Evolutionary conservation across 805 yeast genomes (phyloP), one percentile per base, ranked within the genome.

Genomic region (Yamadazyma nakazawae): DNA sequence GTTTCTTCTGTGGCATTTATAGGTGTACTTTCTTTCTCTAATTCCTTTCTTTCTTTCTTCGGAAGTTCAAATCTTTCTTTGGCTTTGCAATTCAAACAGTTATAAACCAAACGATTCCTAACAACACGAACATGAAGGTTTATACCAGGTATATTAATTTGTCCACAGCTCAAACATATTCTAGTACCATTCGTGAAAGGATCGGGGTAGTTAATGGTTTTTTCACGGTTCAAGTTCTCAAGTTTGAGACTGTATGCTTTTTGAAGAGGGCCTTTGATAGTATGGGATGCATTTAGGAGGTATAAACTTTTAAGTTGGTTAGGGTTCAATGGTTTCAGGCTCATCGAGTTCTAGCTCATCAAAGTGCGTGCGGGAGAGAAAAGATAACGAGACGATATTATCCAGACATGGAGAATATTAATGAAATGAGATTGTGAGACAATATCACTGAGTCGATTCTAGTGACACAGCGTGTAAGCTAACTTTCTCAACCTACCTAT

Each of bases 91-190:
- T 36, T 63, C 36, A 70, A 51, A 2, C 56, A 52, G 19, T 42
- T 48, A 32, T 50, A 50, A 3, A 35, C 30, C 35, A 52, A 41
- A 14, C 21, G 21, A 2, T 14, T 21, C 12, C 19, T 28, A 2
- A 16, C 10, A 5, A 34, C n/a, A 17, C 36, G 38, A 5, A 52
- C 39, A 16, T 30, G 30, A 9, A 52, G 31, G 25, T 45, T 50
- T 16, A 50, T 14, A 1, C 76, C 76, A 1, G 75, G 70, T 1
- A 72, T 58, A 37, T 50, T 55, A 17, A 63, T 42, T 7, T 55
- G 48, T 5, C 71, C 71, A 49, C 76, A 72, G 10, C 47, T 40
- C 3, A 45, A 44, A 48, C 76, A 72, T 42, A 61, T 54, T 43
- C 56, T 57, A 24, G 37, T 21, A 5, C 54, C 53, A 50, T 62